phyloP scores from a whole-genome alignment of 108 stramenopile genomes.

The Parmales sp. region DNA sequence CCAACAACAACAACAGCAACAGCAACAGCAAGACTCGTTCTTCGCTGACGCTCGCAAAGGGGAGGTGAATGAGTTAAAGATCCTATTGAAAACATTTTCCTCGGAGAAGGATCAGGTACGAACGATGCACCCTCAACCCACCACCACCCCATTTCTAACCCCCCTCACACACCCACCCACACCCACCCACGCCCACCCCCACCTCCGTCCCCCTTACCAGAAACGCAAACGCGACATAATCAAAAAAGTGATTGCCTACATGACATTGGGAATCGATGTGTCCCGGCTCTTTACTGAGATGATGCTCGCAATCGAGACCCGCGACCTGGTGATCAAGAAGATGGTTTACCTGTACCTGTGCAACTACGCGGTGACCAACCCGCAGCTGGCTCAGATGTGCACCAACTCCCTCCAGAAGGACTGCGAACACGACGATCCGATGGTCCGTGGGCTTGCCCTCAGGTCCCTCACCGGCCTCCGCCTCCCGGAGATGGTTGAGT shows the following conservation, averaged over 20 bases:
- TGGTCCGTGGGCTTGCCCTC: conserved; percentile 96
- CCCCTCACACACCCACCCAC: no score
- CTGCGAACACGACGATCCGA: conserved; percentile 94
- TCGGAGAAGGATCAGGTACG: conserved; percentile 79
- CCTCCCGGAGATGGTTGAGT: conserved; percentile 92
- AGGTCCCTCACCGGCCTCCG: conserved; percentile 82
- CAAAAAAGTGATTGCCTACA: conserved; percentile 99
- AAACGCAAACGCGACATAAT: conserved; percentile 91
- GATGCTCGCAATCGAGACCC: conserved; percentile 88
- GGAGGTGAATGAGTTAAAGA: conserved; percentile 87
- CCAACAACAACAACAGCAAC: no score
- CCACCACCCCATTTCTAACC: no score
- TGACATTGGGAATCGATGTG: conserved; percentile 99
- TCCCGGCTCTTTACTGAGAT: conserved; percentile 97
- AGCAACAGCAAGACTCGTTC: no score
- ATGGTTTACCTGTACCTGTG: conserved; percentile 98
- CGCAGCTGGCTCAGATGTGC: conserved; percentile 97
- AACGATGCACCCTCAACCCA: no score
- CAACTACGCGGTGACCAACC: conserved; percentile 90
- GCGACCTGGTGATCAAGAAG: conserved; percentile 98
- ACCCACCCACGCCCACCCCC: no score
- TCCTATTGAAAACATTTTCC: conserved; percentile 75
- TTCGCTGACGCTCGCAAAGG: conserved; percentile 90
- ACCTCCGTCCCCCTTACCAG: no score
- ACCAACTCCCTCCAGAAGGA: conserved; percentile 97